Conservation (phyloP, 371 early-diverging fungal species). For the Mucor sp. region DNA sequence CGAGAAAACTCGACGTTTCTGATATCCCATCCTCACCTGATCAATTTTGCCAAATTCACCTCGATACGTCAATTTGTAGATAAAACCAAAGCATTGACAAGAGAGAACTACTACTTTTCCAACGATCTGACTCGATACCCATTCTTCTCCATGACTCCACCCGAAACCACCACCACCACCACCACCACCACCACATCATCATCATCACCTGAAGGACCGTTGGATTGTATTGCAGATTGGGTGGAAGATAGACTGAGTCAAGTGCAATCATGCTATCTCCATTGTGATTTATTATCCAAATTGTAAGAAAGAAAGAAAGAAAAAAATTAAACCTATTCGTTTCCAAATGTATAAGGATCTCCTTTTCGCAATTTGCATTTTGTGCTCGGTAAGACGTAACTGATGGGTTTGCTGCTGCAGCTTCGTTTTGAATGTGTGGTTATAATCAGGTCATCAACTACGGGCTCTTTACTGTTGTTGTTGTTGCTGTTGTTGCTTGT, state of each 20-base stretch:
- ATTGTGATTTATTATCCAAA: conserved; percentile 20
- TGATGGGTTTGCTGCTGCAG: conserved; percentile 11
- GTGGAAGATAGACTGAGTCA: conserved; percentile 12
- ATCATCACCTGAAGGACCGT: not conserved
- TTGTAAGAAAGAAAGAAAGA: not conserved
- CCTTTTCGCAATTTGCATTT: conserved; percentile 25
- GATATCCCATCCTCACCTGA: conserved; percentile 8
- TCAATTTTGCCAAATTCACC: conserved; percentile 37
- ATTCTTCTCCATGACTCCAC: conserved; percentile 18
- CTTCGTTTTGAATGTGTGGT: not conserved
- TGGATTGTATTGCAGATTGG: conserved; percentile 16
- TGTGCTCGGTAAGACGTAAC: conserved; percentile 13
- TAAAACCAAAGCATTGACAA: conserved; percentile 14
- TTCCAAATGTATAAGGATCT: conserved; percentile 24
- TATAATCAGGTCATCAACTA: not conserved
- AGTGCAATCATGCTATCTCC: conserved; percentile 14
- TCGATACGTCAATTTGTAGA: conserved; percentile 28
- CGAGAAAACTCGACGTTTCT: conserved; percentile 40
- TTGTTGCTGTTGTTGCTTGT: not conserved
- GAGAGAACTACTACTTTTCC: conserved; percentile 37
- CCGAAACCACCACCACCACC: not conserved
- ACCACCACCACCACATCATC: not conserved
- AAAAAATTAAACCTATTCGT: conserved; percentile 1
- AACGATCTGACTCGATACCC: conserved; percentile 22
- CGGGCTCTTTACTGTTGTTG: not conserved